phyloP scores from a whole-genome alignment of 1,139 yeast species.

The Scheffersomyces insectosa region DNA sequence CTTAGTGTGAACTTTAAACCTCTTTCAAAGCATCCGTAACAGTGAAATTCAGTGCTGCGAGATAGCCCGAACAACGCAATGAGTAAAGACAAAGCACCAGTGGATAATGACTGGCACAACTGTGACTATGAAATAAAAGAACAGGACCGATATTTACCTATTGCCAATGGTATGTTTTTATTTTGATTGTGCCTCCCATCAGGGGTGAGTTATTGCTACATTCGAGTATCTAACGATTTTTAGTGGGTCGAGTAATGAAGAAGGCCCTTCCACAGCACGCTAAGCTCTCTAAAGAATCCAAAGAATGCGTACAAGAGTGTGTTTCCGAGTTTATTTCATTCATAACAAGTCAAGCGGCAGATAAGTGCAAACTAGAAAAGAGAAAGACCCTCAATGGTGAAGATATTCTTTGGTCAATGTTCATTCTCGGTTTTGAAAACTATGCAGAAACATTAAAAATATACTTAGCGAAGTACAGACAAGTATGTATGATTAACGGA shows the following conservation, averaged over 20 bases:
- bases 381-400: conserved; percentile 74
- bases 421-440: conserved; percentile 68
- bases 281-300: conserved; percentile 50
- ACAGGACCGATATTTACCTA: conserved; percentile 83
- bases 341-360: conserved; percentile 65
- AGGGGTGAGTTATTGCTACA: too few relatives aligned
- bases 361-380: conserved; percentile 65
- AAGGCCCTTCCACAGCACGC: conserved; percentile 47
- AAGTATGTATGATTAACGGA: conserved; percentile 12
- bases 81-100: neutral
- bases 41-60: too few relatives aligned
- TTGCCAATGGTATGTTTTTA: conserved; percentile 62
- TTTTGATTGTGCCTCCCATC: too few relatives aligned
- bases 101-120: conserved; percentile 14
- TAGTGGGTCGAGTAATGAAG: conserved; percentile 41
- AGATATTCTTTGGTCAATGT: conserved; percentile 67
- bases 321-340: conserved; percentile 60
- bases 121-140: conserved; percentile 61
- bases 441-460: conserved; percentile 71
- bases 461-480: conserved; percentile 65
- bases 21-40: too few relatives aligned
- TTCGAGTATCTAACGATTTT: neutral
- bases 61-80: neutral
- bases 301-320: conserved; percentile 54
- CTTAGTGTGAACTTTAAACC: too few relatives aligned